Evolutionary conservation across 2,329 filamentous ascomycete genomes (phyloP).

Genomic region (Paraconiothyrium brasiliense): DNA sequence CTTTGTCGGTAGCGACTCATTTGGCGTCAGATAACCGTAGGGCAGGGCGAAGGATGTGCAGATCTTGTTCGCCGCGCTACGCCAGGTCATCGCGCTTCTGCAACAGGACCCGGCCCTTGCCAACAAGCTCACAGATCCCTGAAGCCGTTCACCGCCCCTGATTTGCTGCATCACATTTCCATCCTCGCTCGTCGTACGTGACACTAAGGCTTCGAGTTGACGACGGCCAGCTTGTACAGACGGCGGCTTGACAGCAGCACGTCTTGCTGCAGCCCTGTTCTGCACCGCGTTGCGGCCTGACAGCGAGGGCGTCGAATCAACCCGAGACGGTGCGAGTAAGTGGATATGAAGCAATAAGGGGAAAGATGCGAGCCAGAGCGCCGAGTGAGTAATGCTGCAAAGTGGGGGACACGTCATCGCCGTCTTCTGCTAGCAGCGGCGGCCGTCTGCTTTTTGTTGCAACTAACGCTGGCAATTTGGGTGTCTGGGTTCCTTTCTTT

Average conservation of each 20-base stretch:
- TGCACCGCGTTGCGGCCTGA: conserved; percentile 42
- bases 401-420: conserved; percentile 47
- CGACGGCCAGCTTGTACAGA: conserved; percentile 23
- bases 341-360: conserved; percentile 38
- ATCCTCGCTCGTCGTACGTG: conserved; percentile 25
- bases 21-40: conserved; percentile 48
- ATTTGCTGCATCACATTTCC: conserved; percentile 46
- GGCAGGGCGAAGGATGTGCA: conserved; percentile 49
- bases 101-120: conserved; percentile 40
- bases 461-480: conserved; percentile 38
- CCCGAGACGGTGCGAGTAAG: conserved; percentile 30
- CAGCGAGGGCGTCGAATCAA: conserved; percentile 40
- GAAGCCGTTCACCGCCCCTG: conserved; percentile 51
- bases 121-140: conserved; percentile 45
- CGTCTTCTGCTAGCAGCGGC: conserved; percentile 26
- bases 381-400: conserved; percentile 34
- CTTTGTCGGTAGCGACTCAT: conserved; percentile 46
- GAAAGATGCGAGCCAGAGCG: conserved; percentile 28
- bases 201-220: conserved; percentile 32
- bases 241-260: conserved; percentile 24
- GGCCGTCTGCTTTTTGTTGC: conserved; percentile 39
- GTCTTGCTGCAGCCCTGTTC: conserved; percentile 40
- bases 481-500: conserved; percentile 37
- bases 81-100: conserved; percentile 52
- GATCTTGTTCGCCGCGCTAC: conserved; percentile 51